phyloP scores from a whole-genome alignment of 345 rosid species.

The Ceriops decandra region DNA sequence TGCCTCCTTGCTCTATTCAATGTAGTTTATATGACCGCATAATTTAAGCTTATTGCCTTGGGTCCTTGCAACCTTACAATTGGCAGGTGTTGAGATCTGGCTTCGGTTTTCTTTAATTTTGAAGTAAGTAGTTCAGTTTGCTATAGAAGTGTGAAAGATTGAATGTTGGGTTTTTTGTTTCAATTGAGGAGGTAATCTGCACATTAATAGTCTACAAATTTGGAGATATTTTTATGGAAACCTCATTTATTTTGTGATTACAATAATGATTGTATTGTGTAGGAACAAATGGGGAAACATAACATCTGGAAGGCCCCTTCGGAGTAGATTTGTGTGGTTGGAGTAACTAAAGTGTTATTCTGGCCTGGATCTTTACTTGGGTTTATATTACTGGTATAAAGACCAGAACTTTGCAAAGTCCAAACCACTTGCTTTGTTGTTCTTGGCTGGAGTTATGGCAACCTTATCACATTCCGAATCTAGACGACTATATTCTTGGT shows the following conservation, averaged over 20 bases:
- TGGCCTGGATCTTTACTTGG: slow-evolving; percentile 67
- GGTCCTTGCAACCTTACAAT: slow-evolving; percentile 4
- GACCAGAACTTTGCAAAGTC: slow-evolving; percentile 53
- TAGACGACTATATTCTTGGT: slow-evolving; percentile 53
- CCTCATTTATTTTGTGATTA: neutral
- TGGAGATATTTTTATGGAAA: neutral
- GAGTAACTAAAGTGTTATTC: slow-evolving; percentile 34
- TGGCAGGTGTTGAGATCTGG: slow-evolving; percentile 29
- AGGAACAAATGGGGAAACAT: slow-evolving; percentile 13
- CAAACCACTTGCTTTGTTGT: slow-evolving; percentile 47
- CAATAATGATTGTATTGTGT: slow-evolving; percentile 4
- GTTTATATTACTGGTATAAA: slow-evolving; percentile 39
- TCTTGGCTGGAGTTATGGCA: slow-evolving; percentile 46
- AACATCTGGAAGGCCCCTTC: slow-evolving; percentile 9
- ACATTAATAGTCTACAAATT: neutral
- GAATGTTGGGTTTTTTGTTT: neutral
- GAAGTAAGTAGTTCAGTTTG: slow-evolving; percentile 12
- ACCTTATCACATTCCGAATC: slow-evolving; percentile 29
- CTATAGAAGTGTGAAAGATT: slow-evolving; percentile 1
- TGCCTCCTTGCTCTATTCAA: slow-evolving; percentile 2
- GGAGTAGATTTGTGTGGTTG: slow-evolving; percentile 5
- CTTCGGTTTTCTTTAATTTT: slow-evolving; percentile 7
- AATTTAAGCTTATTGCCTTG: too few relatives aligned
- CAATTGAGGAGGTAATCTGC: slow-evolving; percentile 22
- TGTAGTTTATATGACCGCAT: neutral